These are phyloP conservation scores for Glaciozyma antarctica DNA, from an alignment of 768 basidiomycete genomes.

Conservation along the genomic window DNA sequence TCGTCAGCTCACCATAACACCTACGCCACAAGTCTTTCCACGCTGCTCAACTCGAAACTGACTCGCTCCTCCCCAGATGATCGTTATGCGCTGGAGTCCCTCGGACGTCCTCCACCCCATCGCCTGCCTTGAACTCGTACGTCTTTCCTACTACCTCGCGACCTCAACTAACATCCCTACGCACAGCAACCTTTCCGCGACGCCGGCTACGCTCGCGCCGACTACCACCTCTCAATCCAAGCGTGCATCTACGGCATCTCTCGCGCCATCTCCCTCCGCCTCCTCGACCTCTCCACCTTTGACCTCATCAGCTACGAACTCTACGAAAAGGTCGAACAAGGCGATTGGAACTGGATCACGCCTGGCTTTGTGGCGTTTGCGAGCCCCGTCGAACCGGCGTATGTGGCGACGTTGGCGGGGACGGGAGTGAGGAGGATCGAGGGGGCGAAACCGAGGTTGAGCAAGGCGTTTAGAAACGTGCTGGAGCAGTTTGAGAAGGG, in stretches of 20 bases:
- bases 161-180: background rate
- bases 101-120: slow-evolving; percentile 94
- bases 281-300: slow-evolving; percentile 50
- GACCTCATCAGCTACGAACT: slow-evolving; percentile 84
- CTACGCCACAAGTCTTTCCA: too few relatives aligned
- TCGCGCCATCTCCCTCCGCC: slow-evolving; percentile 41
- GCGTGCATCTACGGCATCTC: slow-evolving; percentile 88
- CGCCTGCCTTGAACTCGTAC: slow-evolving; percentile 45
- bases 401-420: slow-evolving; percentile 1
- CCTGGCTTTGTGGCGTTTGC: slow-evolving; percentile 50
- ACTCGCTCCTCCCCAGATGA: slow-evolving; percentile 54
- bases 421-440: slow-evolving; percentile 6
- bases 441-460: slow-evolving; percentile 44
- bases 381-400: slow-evolving; percentile 53
- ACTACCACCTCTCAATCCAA: slow-evolving; percentile 87
- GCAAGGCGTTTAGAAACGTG: slow-evolving; percentile 75
- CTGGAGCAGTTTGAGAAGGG: slow-evolving; percentile 84
- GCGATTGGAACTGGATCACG: slow-evolving; percentile 77
- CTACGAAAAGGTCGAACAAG: slow-evolving; percentile 87
- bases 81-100: slow-evolving; percentile 76
- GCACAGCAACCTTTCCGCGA: slow-evolving; percentile 58
- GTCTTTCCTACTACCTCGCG: slow-evolving; percentile 50
- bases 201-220: slow-evolving; percentile 81
- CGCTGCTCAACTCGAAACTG: slow-evolving; percentile 3
- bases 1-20: too few relatives aligned